Conservation (phyloP, 2,329 filamentous ascomycete species). For the Aspergillus piperis region DNA sequence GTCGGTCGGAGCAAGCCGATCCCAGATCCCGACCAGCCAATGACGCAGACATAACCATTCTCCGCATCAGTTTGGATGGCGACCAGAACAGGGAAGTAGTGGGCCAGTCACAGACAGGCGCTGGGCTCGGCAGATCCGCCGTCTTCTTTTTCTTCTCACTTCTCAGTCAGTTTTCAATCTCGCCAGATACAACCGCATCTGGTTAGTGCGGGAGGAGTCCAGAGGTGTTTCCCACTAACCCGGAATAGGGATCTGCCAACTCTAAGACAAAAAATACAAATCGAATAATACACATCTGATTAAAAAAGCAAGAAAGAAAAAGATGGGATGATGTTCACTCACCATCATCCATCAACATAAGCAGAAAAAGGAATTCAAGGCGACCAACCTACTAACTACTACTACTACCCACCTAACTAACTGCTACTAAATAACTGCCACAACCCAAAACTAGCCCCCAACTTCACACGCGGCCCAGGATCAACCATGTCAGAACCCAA, state of each 20-base stretch:
- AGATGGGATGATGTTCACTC: neutral
- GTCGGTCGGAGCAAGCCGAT: neutral
- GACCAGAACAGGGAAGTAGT: neutral
- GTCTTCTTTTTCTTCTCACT: no score
- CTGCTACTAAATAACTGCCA: neutral
- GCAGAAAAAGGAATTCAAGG: neutral
- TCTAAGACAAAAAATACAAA: neutral
- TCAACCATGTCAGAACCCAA: conserved; percentile 5
- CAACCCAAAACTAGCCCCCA: conserved; percentile 1
- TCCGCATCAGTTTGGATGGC: conserved; percentile 18
- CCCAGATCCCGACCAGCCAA: neutral
- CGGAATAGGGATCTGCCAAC: neutral
- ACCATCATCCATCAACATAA: no score
- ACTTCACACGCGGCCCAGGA: neutral
- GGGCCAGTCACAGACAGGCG: neutral
- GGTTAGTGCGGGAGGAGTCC: conserved; percentile 17
- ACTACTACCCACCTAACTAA: neutral
- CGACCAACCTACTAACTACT: neutral
- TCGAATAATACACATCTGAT: neutral
- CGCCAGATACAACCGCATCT: conserved; percentile 27
- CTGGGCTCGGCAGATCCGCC: neutral
- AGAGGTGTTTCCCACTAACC: neutral
- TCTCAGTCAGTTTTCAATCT: conserved; percentile 12
- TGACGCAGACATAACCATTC: conserved; percentile 15
- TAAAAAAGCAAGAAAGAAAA: neutral